Percentiles rank a stretch among this genome's conserved stretches.
These are phyloP conservation scores for Chamaecrista fasciculata DNA, from an alignment of 306 rosid genomes.

Conservation along the genomic window DNA sequence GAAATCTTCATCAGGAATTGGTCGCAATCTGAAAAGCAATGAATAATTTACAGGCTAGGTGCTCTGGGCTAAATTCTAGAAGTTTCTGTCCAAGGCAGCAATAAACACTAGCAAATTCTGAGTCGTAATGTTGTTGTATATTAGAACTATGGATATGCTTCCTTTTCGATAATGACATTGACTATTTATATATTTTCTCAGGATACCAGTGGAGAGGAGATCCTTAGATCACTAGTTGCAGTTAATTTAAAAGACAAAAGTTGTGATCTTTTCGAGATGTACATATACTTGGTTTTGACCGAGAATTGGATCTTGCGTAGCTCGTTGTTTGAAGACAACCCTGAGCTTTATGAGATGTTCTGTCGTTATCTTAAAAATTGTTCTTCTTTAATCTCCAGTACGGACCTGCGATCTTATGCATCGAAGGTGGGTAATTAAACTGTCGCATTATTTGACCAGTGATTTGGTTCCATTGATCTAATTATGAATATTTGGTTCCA, in stretches of 20 bases:
- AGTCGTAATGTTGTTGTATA: no score
- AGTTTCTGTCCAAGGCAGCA: slow-evolving; percentile 7
- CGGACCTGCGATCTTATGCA: slow-evolving; percentile 78
- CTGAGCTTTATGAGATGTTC: slow-evolving; percentile 59
- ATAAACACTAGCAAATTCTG: not conserved
- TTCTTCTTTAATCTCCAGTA: slow-evolving; percentile 65
- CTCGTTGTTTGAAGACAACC: slow-evolving; percentile 42
- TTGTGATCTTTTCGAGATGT: slow-evolving; percentile 71
- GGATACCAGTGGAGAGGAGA: slow-evolving; percentile 57
- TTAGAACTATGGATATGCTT: slow-evolving; percentile 4
- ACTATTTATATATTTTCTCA: slow-evolving; percentile 29
- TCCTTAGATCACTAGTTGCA: slow-evolving; percentile 53
- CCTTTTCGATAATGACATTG: slow-evolving; percentile 2
- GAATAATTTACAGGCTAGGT: not conserved
- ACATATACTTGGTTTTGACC: slow-evolving; percentile 65
- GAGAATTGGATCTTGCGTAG: slow-evolving; percentile 75
- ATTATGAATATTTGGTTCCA: slow-evolving; percentile 7
- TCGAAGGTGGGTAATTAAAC: slow-evolving; percentile 60
- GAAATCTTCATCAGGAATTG: not conserved
- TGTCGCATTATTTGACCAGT: slow-evolving; percentile 1
- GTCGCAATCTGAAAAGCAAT: not conserved
- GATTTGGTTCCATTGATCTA: slow-evolving; percentile 5
- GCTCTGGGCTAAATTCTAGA: not conserved
- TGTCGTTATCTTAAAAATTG: slow-evolving; percentile 57
- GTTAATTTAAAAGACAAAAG: slow-evolving; percentile 62